These are phyloP conservation scores for Garcia nutans DNA, from an alignment of 345 rosid genomes.

Conservation along the genomic window DNA sequence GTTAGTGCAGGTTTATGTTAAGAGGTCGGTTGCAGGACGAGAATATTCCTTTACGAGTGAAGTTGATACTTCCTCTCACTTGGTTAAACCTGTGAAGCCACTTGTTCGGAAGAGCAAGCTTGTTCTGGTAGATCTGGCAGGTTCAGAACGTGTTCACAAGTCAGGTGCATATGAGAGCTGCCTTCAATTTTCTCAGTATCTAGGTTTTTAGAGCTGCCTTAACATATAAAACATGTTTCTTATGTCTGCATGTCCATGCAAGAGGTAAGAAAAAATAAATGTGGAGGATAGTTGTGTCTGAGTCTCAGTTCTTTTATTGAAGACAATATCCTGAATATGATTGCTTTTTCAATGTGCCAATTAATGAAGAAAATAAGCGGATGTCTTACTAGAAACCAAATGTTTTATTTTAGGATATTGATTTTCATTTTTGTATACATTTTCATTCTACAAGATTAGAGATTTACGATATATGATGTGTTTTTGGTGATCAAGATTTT, in stretches of 20 bases:
- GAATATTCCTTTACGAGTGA: constrained; percentile 26
- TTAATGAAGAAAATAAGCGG: neutral
- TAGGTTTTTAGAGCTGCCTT: neutral
- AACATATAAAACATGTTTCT: neutral
- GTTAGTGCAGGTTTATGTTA: constrained; percentile 28
- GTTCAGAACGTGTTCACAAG: constrained; percentile 38
- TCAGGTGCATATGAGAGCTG: constrained; percentile 24
- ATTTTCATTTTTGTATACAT: neutral
- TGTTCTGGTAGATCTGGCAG: constrained; percentile 40
- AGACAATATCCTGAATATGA: neutral
- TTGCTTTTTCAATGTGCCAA: neutral
- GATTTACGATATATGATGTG: neutral
- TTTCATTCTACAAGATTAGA: neutral
- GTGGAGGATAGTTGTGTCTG: neutral
- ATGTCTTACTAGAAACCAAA: neutral
- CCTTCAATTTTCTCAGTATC: neutral
- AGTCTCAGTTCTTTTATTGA: neutral
- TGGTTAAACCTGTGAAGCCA: constrained; percentile 31
- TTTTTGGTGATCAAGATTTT: neutral
- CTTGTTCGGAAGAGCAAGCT: constrained; percentile 36
- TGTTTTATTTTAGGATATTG: neutral
- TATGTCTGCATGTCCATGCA: neutral
- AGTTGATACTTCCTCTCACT: constrained; percentile 26
- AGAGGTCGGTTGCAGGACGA: constrained; percentile 24
- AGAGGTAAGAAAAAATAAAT: neutral